These are phyloP conservation scores for Fragilaria crotonensis DNA, from an alignment of 108 stramenopile species.

Conservation along the genomic window DNA sequence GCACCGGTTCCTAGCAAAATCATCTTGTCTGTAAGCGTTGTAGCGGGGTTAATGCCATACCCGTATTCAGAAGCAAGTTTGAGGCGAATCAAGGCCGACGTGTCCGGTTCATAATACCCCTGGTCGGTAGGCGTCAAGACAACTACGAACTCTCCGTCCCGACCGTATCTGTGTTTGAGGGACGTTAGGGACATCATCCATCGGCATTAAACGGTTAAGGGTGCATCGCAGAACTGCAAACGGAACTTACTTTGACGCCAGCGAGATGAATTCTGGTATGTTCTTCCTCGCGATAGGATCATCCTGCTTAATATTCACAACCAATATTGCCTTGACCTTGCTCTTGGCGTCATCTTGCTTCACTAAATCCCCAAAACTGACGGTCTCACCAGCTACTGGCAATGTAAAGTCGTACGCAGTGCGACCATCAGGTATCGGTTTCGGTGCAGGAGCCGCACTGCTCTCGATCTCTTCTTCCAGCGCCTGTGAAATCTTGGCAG, in stretches of 20 bases:
- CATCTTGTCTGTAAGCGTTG: conserved; percentile 77
- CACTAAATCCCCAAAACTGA: conserved; percentile 43
- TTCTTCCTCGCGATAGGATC: conserved; percentile 82
- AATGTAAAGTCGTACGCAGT: conserved; percentile 78
- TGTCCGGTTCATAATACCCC: conserved; percentile 90
- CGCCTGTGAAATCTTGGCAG: conserved; percentile 40
- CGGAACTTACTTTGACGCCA: conserved; percentile 50
- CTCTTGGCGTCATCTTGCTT: conserved; percentile 27
- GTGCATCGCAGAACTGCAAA: conserved; percentile 2
- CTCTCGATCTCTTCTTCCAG: conserved; percentile 22
- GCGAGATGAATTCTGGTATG: conserved; percentile 78
- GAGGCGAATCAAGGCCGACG: conserved; percentile 70
- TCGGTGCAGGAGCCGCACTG: conserved; percentile 1
- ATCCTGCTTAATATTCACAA: conserved; percentile 87
- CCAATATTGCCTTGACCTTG: conserved; percentile 70
- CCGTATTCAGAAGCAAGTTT: conserved; percentile 87
- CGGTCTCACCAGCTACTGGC: conserved; percentile 46
- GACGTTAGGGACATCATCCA: not conserved
- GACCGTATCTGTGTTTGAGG: conserved; percentile 42
- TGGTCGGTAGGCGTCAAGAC: conserved; percentile 83
- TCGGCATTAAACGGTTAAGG: not conserved
- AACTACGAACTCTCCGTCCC: conserved; percentile 66
- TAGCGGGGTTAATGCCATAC: conserved; percentile 72
- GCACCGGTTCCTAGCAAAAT: conserved; percentile 76
- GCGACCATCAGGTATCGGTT: conserved; percentile 32